phyloP scores from a whole-genome alignment of 345 rosid species.

The Toxicodendron radicans region DNA sequence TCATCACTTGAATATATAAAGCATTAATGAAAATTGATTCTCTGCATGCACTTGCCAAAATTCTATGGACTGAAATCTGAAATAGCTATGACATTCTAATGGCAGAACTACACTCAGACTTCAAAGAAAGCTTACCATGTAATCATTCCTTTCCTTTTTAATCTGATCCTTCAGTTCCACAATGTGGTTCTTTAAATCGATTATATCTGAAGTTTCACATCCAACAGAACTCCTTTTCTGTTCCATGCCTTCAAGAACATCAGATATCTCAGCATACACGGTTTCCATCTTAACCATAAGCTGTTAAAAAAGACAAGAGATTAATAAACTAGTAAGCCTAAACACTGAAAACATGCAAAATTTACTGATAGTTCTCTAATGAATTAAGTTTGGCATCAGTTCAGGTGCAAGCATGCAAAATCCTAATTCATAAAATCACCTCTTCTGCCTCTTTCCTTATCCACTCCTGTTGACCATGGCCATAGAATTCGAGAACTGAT shows the following conservation, averaged over 20 bases:
- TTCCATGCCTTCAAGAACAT: constrained; percentile 60
- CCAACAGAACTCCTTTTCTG: constrained; percentile 49
- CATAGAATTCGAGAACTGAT: constrained; percentile 64
- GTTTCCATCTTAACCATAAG: constrained; percentile 60
- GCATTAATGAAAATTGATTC: neutral
- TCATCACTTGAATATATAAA: constrained; percentile 1
- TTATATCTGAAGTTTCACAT: constrained; percentile 41
- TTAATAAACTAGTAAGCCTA: constrained; percentile 2
- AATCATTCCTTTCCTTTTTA: constrained; percentile 60
- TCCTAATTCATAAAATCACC: constrained; percentile 37
- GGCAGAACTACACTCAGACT: neutral
- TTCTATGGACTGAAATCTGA: neutral
- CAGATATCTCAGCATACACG: constrained; percentile 61
- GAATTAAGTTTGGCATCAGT: constrained; percentile 2
- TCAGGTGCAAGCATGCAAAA: constrained; percentile 1
- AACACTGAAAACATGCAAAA: constrained; percentile 7
- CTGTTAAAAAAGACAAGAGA: constrained; percentile 38
- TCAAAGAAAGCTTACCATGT: constrained; percentile 48
- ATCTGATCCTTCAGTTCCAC: constrained; percentile 66
- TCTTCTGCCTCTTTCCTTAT: constrained; percentile 73
- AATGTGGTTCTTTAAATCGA: constrained; percentile 48
- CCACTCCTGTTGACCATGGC: constrained; percentile 68
- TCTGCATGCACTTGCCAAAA: constrained; percentile 1
- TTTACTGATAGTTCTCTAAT: constrained; percentile 7
- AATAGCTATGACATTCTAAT: constrained; percentile 1